phyloP scores from a whole-genome alignment of 768 basidiomycete genomes.

The Phylloporus scabripes region DNA sequence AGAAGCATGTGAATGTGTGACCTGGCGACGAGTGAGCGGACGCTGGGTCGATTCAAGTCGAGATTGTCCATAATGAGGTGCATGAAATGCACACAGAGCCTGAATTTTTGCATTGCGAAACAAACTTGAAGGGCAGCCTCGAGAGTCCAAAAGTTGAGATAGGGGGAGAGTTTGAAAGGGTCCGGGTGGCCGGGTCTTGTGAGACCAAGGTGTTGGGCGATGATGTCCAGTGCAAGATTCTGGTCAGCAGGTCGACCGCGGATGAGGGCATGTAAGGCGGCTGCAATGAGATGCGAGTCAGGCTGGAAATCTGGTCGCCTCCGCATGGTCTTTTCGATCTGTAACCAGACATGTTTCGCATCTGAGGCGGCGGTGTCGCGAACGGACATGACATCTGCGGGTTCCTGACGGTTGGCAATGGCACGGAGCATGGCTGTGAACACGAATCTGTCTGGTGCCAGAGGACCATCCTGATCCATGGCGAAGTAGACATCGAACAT shows the following conservation, averaged over 20 bases:
- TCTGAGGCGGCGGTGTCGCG: slow-evolving; percentile 50
- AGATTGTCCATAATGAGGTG: slow-evolving; percentile 49
- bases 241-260: slow-evolving; percentile 56
- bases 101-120: slow-evolving; percentile 41
- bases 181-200: slow-evolving; percentile 39
- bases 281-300: slow-evolving; percentile 49
- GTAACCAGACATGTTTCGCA: slow-evolving; percentile 66
- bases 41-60: slow-evolving; percentile 13
- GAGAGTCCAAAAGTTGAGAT: slow-evolving; percentile 45
- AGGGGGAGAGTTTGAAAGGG: slow-evolving; percentile 33
- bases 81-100: slow-evolving; percentile 51
- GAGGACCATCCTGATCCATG: slow-evolving; percentile 56
- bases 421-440: slow-evolving; percentile 65
- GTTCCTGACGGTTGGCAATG: slow-evolving; percentile 24
- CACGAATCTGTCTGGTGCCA: slow-evolving; percentile 54
- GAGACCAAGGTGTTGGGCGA: slow-evolving; percentile 60
- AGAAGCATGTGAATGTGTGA: slow-evolving; percentile 60
- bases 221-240: slow-evolving; percentile 60
- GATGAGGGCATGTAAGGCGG: slow-evolving; percentile 51
- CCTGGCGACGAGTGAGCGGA: slow-evolving; percentile 42
- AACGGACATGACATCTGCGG: slow-evolving; percentile 17
- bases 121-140: slow-evolving; percentile 54
- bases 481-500: slow-evolving; percentile 74
- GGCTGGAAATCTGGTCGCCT: slow-evolving; percentile 42
- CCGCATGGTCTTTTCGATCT: slow-evolving; percentile 50